phyloP scores from a whole-genome alignment of 257 asterid genomes.

The Scutellaria baicalensis region DNA sequence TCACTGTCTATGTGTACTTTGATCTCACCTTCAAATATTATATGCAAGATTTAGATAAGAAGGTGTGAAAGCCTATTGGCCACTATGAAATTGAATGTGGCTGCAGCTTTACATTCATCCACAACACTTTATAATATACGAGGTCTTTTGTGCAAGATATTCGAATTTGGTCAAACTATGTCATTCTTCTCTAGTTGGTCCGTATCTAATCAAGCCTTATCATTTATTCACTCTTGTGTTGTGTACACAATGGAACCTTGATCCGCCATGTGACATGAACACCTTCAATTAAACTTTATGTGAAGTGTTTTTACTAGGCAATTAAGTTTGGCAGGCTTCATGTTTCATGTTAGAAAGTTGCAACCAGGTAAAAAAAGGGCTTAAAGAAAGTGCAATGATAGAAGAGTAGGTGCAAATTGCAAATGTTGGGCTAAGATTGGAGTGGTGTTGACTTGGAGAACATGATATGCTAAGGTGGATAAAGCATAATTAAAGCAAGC shows the following conservation, averaged over 20 bases:
- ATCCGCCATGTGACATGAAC: neutral
- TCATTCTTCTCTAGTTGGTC: too few species aligned
- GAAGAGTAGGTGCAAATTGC: neutral
- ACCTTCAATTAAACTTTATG: neutral
- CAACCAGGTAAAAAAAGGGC: neutral
- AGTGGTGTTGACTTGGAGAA: constrained; percentile 8
- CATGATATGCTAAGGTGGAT: neutral
- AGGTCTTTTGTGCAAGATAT: too few species aligned
- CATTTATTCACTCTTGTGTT: too few species aligned
- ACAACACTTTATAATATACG: too few species aligned
- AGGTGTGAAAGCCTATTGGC: constrained; percentile 12
- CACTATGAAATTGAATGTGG: neutral
- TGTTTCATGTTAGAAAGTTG: neutral
- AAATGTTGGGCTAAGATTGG: neutral
- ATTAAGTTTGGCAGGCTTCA: neutral
- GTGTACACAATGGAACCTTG: too few species aligned
- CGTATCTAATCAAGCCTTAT: too few species aligned
- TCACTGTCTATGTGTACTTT: constrained; percentile 22
- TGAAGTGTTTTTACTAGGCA: neutral
- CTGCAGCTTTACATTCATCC: neutral
- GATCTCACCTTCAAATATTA: constrained; percentile 11
- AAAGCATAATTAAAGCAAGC: constrained; percentile 6
- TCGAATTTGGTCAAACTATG: too few species aligned
- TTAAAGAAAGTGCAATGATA: neutral
- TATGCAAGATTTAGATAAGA: constrained; percentile 9